These are phyloP conservation scores for Sphaerulina vaccinii DNA, from an alignment of 2,329 filamentous ascomycete genomes.

Conservation along the genomic window DNA sequence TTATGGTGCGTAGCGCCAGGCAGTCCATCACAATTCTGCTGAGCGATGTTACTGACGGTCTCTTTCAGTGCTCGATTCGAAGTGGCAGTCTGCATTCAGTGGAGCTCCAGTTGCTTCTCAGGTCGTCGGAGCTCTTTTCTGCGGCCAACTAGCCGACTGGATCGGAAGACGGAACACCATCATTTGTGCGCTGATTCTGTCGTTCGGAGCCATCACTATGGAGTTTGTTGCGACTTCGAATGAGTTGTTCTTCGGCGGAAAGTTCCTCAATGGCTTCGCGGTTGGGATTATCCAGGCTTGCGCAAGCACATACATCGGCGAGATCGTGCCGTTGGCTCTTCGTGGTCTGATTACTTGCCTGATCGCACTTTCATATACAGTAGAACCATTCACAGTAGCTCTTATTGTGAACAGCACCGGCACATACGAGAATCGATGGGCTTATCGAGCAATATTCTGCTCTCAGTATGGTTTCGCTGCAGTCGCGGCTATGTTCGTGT, in stretches of 20 bases:
- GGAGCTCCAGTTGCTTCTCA: constrained; percentile 45
- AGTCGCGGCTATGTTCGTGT: constrained; percentile 31
- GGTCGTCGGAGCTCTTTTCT: constrained; percentile 39
- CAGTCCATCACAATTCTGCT: no score
- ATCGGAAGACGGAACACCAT: constrained; percentile 39
- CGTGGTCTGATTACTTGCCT: constrained; percentile 41
- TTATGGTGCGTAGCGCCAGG: no score
- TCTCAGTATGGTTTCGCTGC: constrained; percentile 45
- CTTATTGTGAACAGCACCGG: constrained; percentile 32
- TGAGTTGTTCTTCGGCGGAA: constrained; percentile 44
- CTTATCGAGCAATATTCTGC: constrained; percentile 44
- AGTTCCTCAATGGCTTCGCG: constrained; percentile 46
- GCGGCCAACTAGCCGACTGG: constrained; percentile 41
- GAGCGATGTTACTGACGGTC: no score
- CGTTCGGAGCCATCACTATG: constrained; percentile 43
- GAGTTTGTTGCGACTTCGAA: constrained; percentile 46
- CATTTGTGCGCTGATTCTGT: constrained; percentile 39
- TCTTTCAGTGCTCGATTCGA: constrained; percentile 43
- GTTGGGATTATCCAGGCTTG: constrained; percentile 43
- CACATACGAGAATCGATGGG: constrained; percentile 41
- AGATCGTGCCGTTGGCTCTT: constrained; percentile 42
- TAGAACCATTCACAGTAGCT: constrained; percentile 42
- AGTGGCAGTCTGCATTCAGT: constrained; percentile 49
- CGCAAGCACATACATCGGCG: constrained; percentile 42
- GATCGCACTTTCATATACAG: constrained; percentile 43